phyloP scores from a whole-genome alignment of 108 stramenopile genomes.

The Chaetoceros tenuissimus region DNA sequence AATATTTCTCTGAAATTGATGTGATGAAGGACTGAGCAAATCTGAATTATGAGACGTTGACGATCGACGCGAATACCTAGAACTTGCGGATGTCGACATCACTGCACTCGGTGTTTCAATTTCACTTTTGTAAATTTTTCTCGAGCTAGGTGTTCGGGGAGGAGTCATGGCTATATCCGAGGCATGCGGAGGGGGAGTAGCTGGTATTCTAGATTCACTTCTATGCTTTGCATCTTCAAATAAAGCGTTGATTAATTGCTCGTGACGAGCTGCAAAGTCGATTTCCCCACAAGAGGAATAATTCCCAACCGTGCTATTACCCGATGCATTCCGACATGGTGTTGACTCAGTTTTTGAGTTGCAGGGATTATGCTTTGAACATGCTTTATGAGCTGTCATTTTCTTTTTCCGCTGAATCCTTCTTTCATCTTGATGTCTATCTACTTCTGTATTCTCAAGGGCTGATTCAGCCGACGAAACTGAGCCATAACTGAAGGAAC shows the following conservation, averaged over 20 bases:
- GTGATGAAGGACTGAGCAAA: not conserved
- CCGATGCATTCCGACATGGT: not conserved
- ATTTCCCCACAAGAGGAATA: not conserved
- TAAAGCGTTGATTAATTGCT: not conserved
- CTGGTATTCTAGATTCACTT: not conserved
- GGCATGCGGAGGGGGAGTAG: not conserved
- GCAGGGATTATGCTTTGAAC: not conserved
- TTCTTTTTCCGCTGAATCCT: not conserved
- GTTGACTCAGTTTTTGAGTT: not conserved
- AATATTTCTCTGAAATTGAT: not conserved
- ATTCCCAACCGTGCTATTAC: not conserved
- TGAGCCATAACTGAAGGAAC: not conserved
- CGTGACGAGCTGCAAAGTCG: not conserved
- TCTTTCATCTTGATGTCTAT: not conserved
- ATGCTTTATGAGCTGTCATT: not conserved
- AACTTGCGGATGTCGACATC: not conserved
- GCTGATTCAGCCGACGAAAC: not conserved
- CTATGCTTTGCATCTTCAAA: not conserved
- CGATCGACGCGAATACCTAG: not conserved
- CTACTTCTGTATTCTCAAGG: not conserved
- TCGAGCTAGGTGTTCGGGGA: not conserved
- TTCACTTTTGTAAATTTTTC: not conserved
- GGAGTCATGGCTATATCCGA: not conserved
- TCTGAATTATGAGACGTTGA: not conserved
- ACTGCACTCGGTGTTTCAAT: not conserved